Base-by-base conservation (phyloP, 2,329 filamentous ascomycete species). In the Paraconiothyrium brasiliense region DNA sequence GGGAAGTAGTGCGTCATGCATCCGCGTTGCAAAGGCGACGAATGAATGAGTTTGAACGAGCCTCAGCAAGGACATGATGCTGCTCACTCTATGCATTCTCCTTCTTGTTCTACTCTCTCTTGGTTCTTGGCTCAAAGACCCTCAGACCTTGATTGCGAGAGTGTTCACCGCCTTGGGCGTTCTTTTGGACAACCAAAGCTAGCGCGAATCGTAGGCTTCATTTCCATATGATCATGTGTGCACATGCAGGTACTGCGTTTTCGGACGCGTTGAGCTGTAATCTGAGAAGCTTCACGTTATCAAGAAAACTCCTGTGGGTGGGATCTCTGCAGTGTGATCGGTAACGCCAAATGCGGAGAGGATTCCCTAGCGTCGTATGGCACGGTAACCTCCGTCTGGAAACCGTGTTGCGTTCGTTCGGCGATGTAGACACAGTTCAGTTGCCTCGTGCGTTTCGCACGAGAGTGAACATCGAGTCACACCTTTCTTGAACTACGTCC, bases 311-410 rank as follows among this genome's bases (percentile, higher is more conserved):
- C 9, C 20, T 44, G 41, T 20, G 11, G 46, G 16, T 48, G 32
- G 24, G 46, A 30, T 1, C 7, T 27, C 44, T 24, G 20, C 34
- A 35, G 34, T 39, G 20, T 20, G 39, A 55, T 14, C 20, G n/a
- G 41, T 34, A 34, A 55, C 39, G 22, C 52, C 35, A 20, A 14
- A 35, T 22, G 27, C 39, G 52, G 52, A 27, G 24, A 55, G 20
- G 11, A 30, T 14, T 43, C 50, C 35, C 50, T 54, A 55, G 52
- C 35, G 52, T 37, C 24, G 27, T 27, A 46, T 22, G 24, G 11
- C 35, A 35, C 35, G 22, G 37, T 4, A 9, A 16, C 22, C 7
- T 27, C 13, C 24, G 14, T 41, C 22, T 34, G 22, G 34, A 6
- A n/a, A 54, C 20, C 30, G 46, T n/a, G 16, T 35, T 50, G 30